Conservation (phyloP, 2,329 filamentous ascomycete species). For the Alternaria conjuncta region DNA sequence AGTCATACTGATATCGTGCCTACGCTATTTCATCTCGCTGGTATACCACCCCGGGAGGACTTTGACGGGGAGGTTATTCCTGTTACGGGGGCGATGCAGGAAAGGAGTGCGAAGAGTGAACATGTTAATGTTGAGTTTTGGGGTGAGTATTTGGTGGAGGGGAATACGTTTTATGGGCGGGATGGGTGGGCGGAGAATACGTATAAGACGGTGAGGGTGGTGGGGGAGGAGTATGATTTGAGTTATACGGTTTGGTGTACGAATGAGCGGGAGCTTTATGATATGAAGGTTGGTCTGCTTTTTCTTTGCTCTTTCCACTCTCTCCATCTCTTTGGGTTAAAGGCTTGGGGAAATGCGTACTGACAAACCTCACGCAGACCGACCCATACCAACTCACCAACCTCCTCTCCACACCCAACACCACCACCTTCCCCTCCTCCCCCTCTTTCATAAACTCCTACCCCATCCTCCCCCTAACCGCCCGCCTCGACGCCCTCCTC, state of each 20-base stretch:
- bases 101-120: slow-evolving; percentile 31
- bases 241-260: slow-evolving; percentile 75
- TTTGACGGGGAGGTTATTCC: slow-evolving; percentile 50
- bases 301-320: neutral
- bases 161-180: slow-evolving; percentile 16
- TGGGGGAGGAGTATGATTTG: slow-evolving; percentile 63
- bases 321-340: neutral
- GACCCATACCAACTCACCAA: slow-evolving; percentile 38
- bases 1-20: slow-evolving; percentile 52
- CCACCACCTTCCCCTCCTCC: too few relatives aligned
- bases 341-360: neutral
- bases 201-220: slow-evolving; percentile 66
- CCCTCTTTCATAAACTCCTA: neutral
- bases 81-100: slow-evolving; percentile 21
- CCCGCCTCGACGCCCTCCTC: slow-evolving; percentile 61
- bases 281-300: slow-evolving; percentile 58
- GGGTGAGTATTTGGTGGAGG: slow-evolving; percentile 43
- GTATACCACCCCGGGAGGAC: slow-evolving; percentile 38
- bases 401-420: slow-evolving; percentile 35
- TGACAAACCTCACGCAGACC: slow-evolving; percentile 25
- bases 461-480: neutral
- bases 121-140: slow-evolving; percentile 53
- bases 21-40: slow-evolving; percentile 46
- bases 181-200: slow-evolving; percentile 56
- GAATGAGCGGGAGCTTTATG: slow-evolving; percentile 71